Conservation (phyloP, 345 rosid species). For the Murraya paniculata region DNA sequence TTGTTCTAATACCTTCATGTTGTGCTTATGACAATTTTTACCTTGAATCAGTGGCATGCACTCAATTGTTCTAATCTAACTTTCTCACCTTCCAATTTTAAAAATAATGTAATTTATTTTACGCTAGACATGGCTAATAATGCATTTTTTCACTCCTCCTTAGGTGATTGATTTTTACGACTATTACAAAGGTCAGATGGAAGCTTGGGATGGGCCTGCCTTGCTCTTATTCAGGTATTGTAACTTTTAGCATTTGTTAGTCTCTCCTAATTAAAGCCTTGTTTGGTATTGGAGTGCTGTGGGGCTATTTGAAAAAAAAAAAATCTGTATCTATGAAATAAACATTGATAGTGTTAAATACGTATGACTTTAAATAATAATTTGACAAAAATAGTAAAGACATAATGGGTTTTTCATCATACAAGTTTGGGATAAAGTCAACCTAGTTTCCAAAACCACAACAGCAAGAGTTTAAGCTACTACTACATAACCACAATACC, state of each 20-base stretch:
- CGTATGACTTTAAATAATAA: too few species aligned
- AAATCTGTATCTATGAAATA: too few species aligned
- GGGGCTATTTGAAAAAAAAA: too few species aligned
- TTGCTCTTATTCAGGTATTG: slow-evolving; percentile 88
- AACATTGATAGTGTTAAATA: too few species aligned
- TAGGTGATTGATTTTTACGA: slow-evolving; percentile 92
- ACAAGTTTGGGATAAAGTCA: too few species aligned
- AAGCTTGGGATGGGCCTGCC: slow-evolving; percentile 99
- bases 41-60: neutral
- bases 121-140: slow-evolving; percentile 6
- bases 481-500: too few species aligned
- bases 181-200: slow-evolving; percentile 99
- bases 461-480: too few species aligned
- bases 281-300: too few species aligned
- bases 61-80: neutral
- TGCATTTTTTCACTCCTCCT: slow-evolving; percentile 13
- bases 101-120: slow-evolving; percentile 3
- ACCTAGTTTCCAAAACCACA: too few species aligned
- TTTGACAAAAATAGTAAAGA: too few species aligned
- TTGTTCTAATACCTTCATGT: neutral
- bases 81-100: neutral
- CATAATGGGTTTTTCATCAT: too few species aligned
- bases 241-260: neutral
- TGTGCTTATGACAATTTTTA: neutral
- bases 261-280: neutral